Percentiles rank a stretch among this genome's conserved stretches.
phyloP scores from a whole-genome alignment of 371 early-diverging fungal genomes.

The Rhizopus arrhizus region DNA sequence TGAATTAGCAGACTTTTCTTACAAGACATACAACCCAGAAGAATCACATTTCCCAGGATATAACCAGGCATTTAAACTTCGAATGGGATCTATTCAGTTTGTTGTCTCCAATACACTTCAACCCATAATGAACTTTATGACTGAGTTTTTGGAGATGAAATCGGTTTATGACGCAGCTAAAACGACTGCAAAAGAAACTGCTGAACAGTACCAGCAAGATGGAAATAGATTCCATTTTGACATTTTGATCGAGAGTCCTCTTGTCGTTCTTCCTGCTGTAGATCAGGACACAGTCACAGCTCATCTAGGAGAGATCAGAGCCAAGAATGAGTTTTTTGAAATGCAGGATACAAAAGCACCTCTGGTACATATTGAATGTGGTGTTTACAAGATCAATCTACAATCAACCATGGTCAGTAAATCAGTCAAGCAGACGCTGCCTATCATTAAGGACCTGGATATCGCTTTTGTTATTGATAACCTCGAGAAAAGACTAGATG shows the following conservation, averaged over 20 bases:
- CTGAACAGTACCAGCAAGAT: constrained; percentile 65
- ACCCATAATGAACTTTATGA: constrained; percentile 61
- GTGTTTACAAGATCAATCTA: constrained; percentile 69
- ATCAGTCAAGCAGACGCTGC: constrained; percentile 42
- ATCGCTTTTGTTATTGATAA: constrained; percentile 65
- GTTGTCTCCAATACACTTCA: constrained; percentile 60
- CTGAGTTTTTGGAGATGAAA: constrained; percentile 87
- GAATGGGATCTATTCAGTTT: constrained; percentile 68
- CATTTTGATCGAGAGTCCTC: constrained; percentile 81
- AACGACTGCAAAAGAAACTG: constrained; percentile 78
- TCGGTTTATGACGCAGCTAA: constrained; percentile 86
- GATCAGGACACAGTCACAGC: constrained; percentile 60
- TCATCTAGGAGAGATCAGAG: constrained; percentile 86
- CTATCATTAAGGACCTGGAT: constrained; percentile 85
- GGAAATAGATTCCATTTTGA: constrained; percentile 76
- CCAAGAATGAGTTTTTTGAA: constrained; percentile 68
- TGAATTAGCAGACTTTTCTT: constrained; percentile 71
- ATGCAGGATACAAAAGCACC: neutral
- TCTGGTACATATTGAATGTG: constrained; percentile 64
- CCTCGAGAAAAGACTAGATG: constrained; percentile 29
- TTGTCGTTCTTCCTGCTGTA: constrained; percentile 79
- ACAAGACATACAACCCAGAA: constrained; percentile 62
- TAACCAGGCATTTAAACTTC: constrained; percentile 63
- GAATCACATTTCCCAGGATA: constrained; percentile 64
- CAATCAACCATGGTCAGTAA: constrained; percentile 55